Evolutionary conservation across 2,329 filamentous ascomycete species (phyloP), one percentile per base, ranked within the genome.

Genomic region (Talaromyces marneffei): DNA sequence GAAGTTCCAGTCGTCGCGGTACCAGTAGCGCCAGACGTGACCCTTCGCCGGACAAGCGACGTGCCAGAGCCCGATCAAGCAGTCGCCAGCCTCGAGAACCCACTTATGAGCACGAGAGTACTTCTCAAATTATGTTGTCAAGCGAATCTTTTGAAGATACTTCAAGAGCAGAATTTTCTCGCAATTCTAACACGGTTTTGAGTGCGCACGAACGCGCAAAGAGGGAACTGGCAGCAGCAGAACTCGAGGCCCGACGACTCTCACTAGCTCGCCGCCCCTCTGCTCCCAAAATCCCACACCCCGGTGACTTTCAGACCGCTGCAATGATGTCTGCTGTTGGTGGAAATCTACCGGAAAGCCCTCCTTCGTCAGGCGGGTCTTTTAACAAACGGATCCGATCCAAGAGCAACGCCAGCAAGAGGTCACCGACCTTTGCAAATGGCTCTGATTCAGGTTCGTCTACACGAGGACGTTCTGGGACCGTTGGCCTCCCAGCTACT

Each of bases 171-270:
- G 64, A 65, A 6, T 68, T 48, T 14, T 40, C 57, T 65, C 12
- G 65, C 66, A 25, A 69, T 64, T 9, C 56, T 16, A 39, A 42
- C 46, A 53, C 66, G 16, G 64, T 69, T 2, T 62, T 68, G 29
- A 69, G 65, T 82, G 67, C 86, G 80, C 81, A 85, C 35, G 86
- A 89, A 63, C 79, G 84, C 52, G 83, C 85, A 53, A 89, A 87
- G 75, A 90, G 88, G 75, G 89, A 91, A 66, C 80, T 86, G 54
- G 89, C 89, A 9, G 91, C 92, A 7, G 87, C 89, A 53, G 92
- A 97, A 74, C 83, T 97, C 0, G 92, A 97, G 74, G 90, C 94
- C 69, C 86, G 93, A 29, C 87, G 93, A 62, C 85, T 90, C 70
- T 97, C 93, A 14, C 80, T 96, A 27, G 91, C 90, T 20, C 85